These are phyloP conservation scores for Clavariopsis aquatica DNA, from an alignment of 495 filamentous ascomycete species.

Conservation along the genomic window DNA sequence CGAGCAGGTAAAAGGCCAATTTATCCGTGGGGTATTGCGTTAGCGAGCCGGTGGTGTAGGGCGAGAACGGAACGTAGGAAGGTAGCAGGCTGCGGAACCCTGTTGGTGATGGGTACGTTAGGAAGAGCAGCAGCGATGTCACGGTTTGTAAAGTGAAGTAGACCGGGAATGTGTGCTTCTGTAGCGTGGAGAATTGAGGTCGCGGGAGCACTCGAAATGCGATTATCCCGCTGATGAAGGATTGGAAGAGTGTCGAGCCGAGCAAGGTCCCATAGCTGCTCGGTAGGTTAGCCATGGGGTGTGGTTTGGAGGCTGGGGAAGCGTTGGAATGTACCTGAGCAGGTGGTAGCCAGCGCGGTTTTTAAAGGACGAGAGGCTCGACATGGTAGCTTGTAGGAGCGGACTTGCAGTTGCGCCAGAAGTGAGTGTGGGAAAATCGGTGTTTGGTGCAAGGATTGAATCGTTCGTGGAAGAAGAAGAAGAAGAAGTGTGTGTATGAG, in stretches of 20 bases:
- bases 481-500: too few relatives aligned
- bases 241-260: slow-evolving; percentile 50
- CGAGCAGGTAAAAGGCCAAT: slow-evolving; percentile 45
- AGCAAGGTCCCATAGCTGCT: slow-evolving; percentile 42
- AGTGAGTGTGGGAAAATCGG: background rate
- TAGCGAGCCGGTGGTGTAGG: background rate
- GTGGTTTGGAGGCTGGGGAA: background rate
- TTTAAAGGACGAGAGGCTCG: slow-evolving; percentile 50
- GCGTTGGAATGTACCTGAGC: slow-evolving; percentile 59
- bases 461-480: too few relatives aligned
- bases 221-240: slow-evolving; percentile 75
- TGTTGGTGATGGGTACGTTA: slow-evolving; percentile 68
- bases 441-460: background rate
- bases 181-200: slow-evolving; percentile 77
- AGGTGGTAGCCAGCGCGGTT: slow-evolving; percentile 76
- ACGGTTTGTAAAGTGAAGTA: slow-evolving; percentile 83
- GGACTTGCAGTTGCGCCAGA: too few relatives aligned
- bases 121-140: slow-evolving; percentile 68
- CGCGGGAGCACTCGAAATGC: slow-evolving; percentile 74
- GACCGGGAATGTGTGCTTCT: slow-evolving; percentile 75
- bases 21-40: background rate
- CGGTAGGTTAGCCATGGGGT: background rate
- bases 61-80: background rate
- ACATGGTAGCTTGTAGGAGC: slow-evolving; percentile 43
- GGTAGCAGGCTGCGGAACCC: slow-evolving; percentile 22